Base-by-base conservation (phyloP, 1,284 basidiomycete species). In the Boletus mariae region DNA sequence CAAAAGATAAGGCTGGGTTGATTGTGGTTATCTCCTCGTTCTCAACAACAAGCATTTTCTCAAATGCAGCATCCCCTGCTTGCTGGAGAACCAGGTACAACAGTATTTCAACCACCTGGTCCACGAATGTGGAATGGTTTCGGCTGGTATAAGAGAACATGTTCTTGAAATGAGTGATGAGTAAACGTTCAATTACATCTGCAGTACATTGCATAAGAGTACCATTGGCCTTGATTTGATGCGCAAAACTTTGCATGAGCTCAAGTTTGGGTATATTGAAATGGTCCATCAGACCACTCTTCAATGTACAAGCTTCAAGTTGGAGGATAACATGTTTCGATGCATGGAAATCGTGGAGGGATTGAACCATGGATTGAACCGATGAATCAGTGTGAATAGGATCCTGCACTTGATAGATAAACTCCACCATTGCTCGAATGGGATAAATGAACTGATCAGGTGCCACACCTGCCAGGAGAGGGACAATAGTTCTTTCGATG, bases 191-290 rank as follows among this genome's bases (percentile, higher is more conserved):
- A 0, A 28, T 45, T 10, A 58, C 42, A 25, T 59, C 42, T 2
- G 53, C n/a, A n/a, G 51, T 55, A 10, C 45, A 58, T 35, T 59
- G 45, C 2, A 47, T 12, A 3, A 58, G 34, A 1, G 28, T 43
- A 4, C 53, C 20, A 5, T 47, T 43, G 6, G 31, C 28, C 10
- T n/a, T 29, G 13, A 51, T 51, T 8, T 17, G 25, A 17, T 17
- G 17, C 17, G 17, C 17, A 17, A 17, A 17, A 17, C 17, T 17
- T 17, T 17, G 32, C 12, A 59, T 28, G 0, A 59, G 8, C 32
- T 59, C 48, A 0, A 59, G 11, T 20, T 59, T 59, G 0, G 17
- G 53, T 2, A 59, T 59, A 3, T 51, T 32, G 23, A 59, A 59
- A n/a, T 49, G 40, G 13, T 43, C 15, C 11, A 26, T 43, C 5